These are phyloP conservation scores for Rhynchosporium graminicola DNA, from an alignment of 2,329 filamentous ascomycete genomes.

Conservation along the genomic window DNA sequence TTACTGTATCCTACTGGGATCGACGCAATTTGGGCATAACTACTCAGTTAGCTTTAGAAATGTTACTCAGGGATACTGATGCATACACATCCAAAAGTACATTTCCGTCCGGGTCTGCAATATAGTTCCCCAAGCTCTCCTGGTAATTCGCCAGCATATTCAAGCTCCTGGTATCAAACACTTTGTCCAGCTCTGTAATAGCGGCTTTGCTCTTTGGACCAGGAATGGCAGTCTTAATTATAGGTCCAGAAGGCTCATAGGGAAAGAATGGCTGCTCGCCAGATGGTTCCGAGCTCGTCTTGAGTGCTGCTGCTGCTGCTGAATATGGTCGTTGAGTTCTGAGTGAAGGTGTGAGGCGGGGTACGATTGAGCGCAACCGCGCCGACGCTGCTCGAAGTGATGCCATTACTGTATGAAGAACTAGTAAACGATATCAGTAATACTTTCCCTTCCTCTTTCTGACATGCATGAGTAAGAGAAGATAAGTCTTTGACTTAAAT, in stretches of 20 bases:
- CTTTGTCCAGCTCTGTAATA: slow-evolving; percentile 47
- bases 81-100: slow-evolving; percentile 51
- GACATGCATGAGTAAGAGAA: background rate
- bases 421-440: background rate
- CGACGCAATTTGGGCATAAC: slow-evolving; percentile 79
- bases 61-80: background rate
- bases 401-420: slow-evolving; percentile 31
- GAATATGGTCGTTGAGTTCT: slow-evolving; percentile 29
- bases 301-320: slow-evolving; percentile 29
- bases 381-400: slow-evolving; percentile 38
- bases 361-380: slow-evolving; percentile 34
- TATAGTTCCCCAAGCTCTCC: slow-evolving; percentile 55
- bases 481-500: slow-evolving; percentile 4
- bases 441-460: background rate
- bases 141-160: slow-evolving; percentile 56
- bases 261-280: slow-evolving; percentile 37
- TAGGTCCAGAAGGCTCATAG: slow-evolving; percentile 38
- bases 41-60: slow-evolving; percentile 37
- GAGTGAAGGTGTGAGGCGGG: slow-evolving; percentile 22
- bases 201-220: slow-evolving; percentile 43
- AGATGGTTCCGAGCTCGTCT: slow-evolving; percentile 25
- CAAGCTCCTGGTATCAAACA: slow-evolving; percentile 54
- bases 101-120: slow-evolving; percentile 53
- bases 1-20: slow-evolving; percentile 86
- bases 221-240: slow-evolving; percentile 43